Percentiles rank a stretch among this genome's conserved stretches.
Evolutionary conservation across 306 rosid species (phyloP).

Genomic region (Malus sieversii): DNA sequence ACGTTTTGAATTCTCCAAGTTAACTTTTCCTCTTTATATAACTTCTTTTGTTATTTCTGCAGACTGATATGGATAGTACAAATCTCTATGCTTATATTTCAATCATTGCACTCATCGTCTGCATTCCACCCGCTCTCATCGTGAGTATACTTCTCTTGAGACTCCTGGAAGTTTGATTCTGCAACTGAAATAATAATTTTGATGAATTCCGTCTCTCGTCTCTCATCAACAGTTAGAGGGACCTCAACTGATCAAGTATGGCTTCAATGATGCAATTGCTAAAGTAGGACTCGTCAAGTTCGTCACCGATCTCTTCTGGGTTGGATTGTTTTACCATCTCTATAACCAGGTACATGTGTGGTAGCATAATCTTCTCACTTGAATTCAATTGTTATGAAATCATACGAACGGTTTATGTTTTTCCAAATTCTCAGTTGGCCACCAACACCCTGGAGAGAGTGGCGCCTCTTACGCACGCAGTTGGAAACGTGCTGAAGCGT

Average conservation of each 20-base stretch:
- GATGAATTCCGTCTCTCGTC: background rate
- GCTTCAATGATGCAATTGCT: conserved; percentile 78
- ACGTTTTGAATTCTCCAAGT: background rate
- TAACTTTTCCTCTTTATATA: background rate
- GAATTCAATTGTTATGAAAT: background rate
- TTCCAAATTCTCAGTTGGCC: conserved; percentile 47
- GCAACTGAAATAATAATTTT: background rate
- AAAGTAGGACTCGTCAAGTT: conserved; percentile 84
- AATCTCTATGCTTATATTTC: conserved; percentile 90
- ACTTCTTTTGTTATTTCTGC: conserved; percentile 21
- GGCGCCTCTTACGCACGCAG: conserved; percentile 97
- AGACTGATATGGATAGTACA: conserved; percentile 97
- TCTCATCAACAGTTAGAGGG: conserved; percentile 61
- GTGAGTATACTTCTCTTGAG: conserved; percentile 44
- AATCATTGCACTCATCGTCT: conserved; percentile 80
- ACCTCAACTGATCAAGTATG: conserved; percentile 64
- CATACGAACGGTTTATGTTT: background rate
- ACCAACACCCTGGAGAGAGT: conserved; percentile 96
- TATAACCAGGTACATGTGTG: conserved; percentile 69
- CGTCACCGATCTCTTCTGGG: conserved; percentile 81
- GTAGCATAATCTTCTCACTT: background rate
- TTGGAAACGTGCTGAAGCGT: conserved; percentile 93
- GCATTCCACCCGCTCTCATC: conserved; percentile 82
- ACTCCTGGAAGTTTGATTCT: background rate
- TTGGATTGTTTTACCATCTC: conserved; percentile 93